Base-by-base conservation (phyloP, 2,329 filamentous ascomycete species). In the Corniculantispora saksenae region DNA sequence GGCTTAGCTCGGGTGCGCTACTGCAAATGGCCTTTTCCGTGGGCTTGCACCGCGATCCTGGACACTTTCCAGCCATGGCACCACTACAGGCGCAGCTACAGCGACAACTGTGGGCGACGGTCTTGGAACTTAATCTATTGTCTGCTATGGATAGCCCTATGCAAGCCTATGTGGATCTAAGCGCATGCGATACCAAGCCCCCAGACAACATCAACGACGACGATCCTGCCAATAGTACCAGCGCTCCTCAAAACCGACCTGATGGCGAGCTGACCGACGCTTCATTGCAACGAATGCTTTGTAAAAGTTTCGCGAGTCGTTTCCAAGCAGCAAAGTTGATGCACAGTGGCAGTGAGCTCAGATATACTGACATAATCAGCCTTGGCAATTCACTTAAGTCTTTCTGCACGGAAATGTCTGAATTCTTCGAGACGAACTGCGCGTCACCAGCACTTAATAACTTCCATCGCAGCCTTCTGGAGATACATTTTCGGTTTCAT, bases 41-140 rank as follows among this genome's bases (percentile, higher is more conserved):
- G 9, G 63, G 63, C 23, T 35, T 64, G 35, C 63, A 64, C 25
- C 54, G 63, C 47, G 63, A 64, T 45, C 63, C 63, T 35, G 25
- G 43, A 19, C 54, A 60, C 3, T 64, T 64, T 9, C 27, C 56
- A 19, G 10, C 29, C 23, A 17, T 60, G 29, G 10, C 48, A 32
- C 47, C 55, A 5, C 27, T 19, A n/a, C 55, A 64, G 15, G 56
- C 35, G 2, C 54, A 59, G 32, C 12, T 54, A 47, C 63, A 57
- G 35, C 63, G 63, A 5, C 54, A 48, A 9, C 56, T 64, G 6
- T 64, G 63, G 63, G 54, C 63, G 38, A 59, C 63, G 15, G 55
- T 64, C 12, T 23, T 25, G 32, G 63, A 64, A 55, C 48, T 64
- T 1, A 23, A n/a, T 25, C 55, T 60, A 5, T 9, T 59, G 7